Percentiles rank a stretch among this genome's conserved stretches.
Evolutionary conservation across 805 yeast species (phyloP).

Genomic region (Helenozyma rhizophorensis): DNA sequence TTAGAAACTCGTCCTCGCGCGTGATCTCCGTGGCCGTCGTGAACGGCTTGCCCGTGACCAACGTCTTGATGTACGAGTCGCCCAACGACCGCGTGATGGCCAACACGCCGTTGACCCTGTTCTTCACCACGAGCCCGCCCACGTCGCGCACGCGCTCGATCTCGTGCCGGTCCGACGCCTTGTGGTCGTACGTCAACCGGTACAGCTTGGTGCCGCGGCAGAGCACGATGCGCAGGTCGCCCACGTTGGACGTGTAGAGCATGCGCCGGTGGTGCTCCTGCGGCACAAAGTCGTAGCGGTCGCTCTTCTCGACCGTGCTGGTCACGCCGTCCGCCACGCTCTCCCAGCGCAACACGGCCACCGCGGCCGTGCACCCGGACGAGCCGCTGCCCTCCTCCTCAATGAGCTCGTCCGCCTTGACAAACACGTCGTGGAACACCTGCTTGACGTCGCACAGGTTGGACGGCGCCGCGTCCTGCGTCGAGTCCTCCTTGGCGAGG

Average conservation of each 20-base stretch:
- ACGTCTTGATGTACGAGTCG: slow-evolving; percentile 84
- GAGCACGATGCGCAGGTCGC: slow-evolving; percentile 83
- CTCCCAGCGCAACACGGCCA: slow-evolving; percentile 88
- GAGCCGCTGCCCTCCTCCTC: slow-evolving; percentile 58
- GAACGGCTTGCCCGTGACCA: slow-evolving; percentile 87
- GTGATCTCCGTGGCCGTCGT: slow-evolving; percentile 81
- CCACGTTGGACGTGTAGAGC: slow-evolving; percentile 92
- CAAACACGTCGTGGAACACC: slow-evolving; percentile 64
- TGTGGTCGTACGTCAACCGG: slow-evolving; percentile 87
- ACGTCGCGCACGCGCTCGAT: slow-evolving; percentile 65
- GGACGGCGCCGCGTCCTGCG: slow-evolving; percentile 16
- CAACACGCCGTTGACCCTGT: slow-evolving; percentile 90
- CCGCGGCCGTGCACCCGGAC: slow-evolving; percentile 95
- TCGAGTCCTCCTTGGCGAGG: slow-evolving; percentile 16
- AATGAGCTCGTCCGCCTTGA: slow-evolving; percentile 69
- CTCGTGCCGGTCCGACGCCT: slow-evolving; percentile 80
- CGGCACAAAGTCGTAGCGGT: slow-evolving; percentile 46
- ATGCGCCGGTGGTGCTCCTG: slow-evolving; percentile 54
- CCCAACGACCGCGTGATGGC: slow-evolving; percentile 95
- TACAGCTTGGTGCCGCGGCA: slow-evolving; percentile 71
- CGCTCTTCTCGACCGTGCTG: slow-evolving; percentile 8
- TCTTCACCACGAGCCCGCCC: slow-evolving; percentile 87
- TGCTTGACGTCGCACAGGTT: slow-evolving; percentile 52
- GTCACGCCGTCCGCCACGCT: slow-evolving; percentile 12
- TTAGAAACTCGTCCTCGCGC: slow-evolving; percentile 67